A percentile compares a stretch with the other conserved stretches of the same genome.
Evolutionary conservation across 1,284 basidiomycete species (phyloP).

Genomic region (Anthracocystis walkeri): DNA sequence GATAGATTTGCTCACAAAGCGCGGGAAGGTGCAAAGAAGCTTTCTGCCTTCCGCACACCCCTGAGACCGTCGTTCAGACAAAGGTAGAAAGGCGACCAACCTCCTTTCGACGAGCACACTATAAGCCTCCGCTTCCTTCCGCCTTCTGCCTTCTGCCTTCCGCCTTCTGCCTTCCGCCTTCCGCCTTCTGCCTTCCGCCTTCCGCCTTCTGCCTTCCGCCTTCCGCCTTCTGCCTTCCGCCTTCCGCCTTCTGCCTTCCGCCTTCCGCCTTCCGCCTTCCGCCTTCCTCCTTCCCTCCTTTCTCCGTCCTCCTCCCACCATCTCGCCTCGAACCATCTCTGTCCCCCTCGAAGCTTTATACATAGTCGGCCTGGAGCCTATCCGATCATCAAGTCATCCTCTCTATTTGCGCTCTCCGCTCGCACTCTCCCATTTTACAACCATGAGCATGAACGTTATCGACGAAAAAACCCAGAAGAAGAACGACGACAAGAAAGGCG

Average conservation of each 20-base stretch:
- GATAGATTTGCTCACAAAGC: conserved; percentile 1
- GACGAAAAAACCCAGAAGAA: not conserved
- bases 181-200: too few relatives aligned
- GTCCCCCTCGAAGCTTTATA: not conserved
- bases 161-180: not conserved
- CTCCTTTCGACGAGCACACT: not conserved
- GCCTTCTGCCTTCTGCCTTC: not conserved
- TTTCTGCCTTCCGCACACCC: not conserved
- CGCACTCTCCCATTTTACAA: not conserved
- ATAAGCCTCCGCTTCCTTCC: not conserved
- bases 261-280: too few relatives aligned
- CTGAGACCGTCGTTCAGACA: not conserved
- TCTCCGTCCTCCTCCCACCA: too few relatives aligned
- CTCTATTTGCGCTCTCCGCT: not conserved
- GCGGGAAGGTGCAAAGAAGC: not conserved
- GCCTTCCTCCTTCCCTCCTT: too few relatives aligned
- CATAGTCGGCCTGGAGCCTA: too few relatives aligned
- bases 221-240: too few relatives aligned
- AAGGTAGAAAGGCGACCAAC: not conserved
- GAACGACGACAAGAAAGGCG: conserved; percentile 3
- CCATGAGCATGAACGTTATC: conserved; percentile 7
- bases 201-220: too few relatives aligned
- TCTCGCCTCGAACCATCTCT: not conserved
- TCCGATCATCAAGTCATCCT: not conserved
- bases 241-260: too few relatives aligned